Percentiles rank a stretch among this genome's conserved stretches.
These are phyloP conservation scores for Teunomyces funiuensis DNA, from an alignment of 805 yeast genomes.

Conservation along the genomic window DNA sequence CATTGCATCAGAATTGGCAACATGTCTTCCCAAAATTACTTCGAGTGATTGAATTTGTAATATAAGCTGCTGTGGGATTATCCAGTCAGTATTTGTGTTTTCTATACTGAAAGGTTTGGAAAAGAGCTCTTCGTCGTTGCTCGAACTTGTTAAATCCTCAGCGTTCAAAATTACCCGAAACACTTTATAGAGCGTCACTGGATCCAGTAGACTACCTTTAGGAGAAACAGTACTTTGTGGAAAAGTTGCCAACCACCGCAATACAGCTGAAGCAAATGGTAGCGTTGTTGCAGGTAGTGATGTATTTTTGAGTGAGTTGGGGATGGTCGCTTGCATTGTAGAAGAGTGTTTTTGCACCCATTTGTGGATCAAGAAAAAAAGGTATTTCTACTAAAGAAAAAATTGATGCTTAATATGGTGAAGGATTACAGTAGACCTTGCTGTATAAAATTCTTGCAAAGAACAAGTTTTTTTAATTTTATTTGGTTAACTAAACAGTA, in stretches of 20 bases:
- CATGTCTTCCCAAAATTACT: conserved; percentile 3
- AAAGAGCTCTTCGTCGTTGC: conserved; percentile 4
- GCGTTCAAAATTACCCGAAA: conserved; percentile 15
- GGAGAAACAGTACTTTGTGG: conserved; percentile 18
- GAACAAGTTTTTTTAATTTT: too few relatives aligned
- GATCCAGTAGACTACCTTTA: conserved; percentile 14
- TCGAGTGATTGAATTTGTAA: conserved; percentile 9
- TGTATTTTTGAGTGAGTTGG: not conserved
- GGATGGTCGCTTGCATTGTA: not conserved
- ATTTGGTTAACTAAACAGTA: too few relatives aligned
- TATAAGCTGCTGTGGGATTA: conserved; percentile 4
- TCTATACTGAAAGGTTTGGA: not conserved
- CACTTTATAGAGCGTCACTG: conserved; percentile 13
- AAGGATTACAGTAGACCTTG: too few relatives aligned
- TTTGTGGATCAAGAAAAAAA: not conserved
- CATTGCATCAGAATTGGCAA: not conserved
- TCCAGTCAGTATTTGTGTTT: not conserved
- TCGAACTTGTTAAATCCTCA: conserved; percentile 15
- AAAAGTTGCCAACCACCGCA: conserved; percentile 25
- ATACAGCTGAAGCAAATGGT: conserved; percentile 14
- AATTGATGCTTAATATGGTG: too few relatives aligned
- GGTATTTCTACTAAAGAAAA: too few relatives aligned
- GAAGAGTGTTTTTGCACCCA: too few relatives aligned
- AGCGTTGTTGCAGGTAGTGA: not conserved
- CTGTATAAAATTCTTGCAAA: too few relatives aligned